A percentile compares a stretch with the other conserved stretches of the same genome.
phyloP scores from a whole-genome alignment of 768 basidiomycete species.

The Lentinula detonsa region DNA sequence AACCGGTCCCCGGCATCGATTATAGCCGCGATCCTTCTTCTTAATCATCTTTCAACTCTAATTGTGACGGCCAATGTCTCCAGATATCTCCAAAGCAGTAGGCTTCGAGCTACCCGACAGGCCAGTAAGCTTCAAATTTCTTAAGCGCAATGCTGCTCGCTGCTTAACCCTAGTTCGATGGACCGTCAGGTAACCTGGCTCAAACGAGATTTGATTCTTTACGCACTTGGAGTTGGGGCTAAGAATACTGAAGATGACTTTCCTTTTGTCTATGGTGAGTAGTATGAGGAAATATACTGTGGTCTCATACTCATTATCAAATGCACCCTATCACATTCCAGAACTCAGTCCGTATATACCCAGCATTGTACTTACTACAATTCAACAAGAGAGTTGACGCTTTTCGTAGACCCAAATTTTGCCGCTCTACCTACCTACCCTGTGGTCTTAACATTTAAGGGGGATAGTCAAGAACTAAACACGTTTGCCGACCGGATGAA shows the following conservation, averaged over 20 bases:
- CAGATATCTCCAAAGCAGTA: constrained; percentile 60
- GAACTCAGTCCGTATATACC: background rate
- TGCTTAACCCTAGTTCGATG: background rate
- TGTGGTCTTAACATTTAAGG: constrained; percentile 71
- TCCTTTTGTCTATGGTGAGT: background rate
- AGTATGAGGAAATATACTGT: background rate
- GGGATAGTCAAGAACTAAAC: constrained; percentile 60
- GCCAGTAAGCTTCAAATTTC: constrained; percentile 34
- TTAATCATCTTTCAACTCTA: background rate
- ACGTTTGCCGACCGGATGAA: constrained; percentile 54
- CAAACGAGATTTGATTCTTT: constrained; percentile 74
- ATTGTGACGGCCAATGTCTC: constrained; percentile 28
- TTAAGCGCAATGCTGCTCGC: background rate
- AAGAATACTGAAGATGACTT: constrained; percentile 51
- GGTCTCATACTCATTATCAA: background rate
- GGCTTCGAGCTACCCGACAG: constrained; percentile 47
- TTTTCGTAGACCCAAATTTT: constrained; percentile 54
- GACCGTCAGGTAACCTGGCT: constrained; percentile 70
- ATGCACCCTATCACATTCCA: background rate
- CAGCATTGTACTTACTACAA: background rate
- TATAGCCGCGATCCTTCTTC: background rate
- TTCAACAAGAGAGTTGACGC: background rate
- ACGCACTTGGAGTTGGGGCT: constrained; percentile 78
- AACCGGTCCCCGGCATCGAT: background rate
- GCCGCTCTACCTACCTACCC: constrained; percentile 82